Conservation (phyloP, 2,329 filamentous ascomycete species). For the Blumeriella jaapii region DNA sequence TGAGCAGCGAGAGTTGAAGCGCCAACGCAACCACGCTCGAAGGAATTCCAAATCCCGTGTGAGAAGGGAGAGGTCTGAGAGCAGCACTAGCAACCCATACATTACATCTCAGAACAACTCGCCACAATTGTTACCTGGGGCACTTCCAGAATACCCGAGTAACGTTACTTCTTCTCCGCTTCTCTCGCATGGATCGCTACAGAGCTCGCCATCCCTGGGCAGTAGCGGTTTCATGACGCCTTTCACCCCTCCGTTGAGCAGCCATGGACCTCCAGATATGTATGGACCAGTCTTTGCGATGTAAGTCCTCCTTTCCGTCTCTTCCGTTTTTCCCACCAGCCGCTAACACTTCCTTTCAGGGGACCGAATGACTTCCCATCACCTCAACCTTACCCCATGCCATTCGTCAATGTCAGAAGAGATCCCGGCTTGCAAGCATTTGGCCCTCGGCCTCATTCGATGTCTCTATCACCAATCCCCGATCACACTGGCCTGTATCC, state of each 20-base stretch:
- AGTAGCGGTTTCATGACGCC: slow-evolving; percentile 22
- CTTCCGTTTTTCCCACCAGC: not conserved
- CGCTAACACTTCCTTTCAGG: slow-evolving; percentile 9
- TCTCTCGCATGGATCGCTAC: slow-evolving; percentile 21
- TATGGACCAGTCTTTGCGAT: slow-evolving; percentile 25
- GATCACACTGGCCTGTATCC: slow-evolving; percentile 23
- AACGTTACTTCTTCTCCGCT: slow-evolving; percentile 25
- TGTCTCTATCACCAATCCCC: slow-evolving; percentile 23
- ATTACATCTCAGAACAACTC: slow-evolving; percentile 23
- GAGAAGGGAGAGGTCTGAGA: slow-evolving; percentile 32
- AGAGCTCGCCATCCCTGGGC: slow-evolving; percentile 19
- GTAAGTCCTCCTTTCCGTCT: slow-evolving; percentile 13
- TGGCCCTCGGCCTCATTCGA: slow-evolving; percentile 21
- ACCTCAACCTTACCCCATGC: slow-evolving; percentile 19
- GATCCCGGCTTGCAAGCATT: slow-evolving; percentile 21
- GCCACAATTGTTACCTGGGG: slow-evolving; percentile 25
- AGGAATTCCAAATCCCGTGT: slow-evolving; percentile 46
- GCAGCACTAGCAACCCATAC: slow-evolving; percentile 27
- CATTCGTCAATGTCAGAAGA: slow-evolving; percentile 18
- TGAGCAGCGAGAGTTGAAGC: slow-evolving; percentile 50
- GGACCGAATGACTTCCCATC: slow-evolving; percentile 21
- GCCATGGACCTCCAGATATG: slow-evolving; percentile 20
- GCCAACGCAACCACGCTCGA: slow-evolving; percentile 47
- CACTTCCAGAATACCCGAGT: slow-evolving; percentile 22
- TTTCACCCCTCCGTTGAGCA: slow-evolving; percentile 21